A percentile compares a stretch with the other conserved stretches of the same genome.
Conservation (phyloP, 208 protist genomes). For the Trypanosoma cruzi region DNA sequence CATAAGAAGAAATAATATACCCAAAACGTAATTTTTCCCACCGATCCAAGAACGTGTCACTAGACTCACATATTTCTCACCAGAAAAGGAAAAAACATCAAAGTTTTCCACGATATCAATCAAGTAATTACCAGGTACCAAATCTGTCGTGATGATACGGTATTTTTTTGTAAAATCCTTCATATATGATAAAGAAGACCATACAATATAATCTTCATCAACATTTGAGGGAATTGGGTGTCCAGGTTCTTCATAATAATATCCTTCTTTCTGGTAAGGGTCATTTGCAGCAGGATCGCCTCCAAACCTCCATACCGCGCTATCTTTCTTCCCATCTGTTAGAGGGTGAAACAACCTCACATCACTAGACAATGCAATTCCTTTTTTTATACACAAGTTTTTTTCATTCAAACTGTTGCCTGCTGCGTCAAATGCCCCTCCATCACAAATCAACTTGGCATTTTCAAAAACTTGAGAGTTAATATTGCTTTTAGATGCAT, state of each 20-base stretch:
- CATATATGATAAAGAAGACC: slow-evolving; percentile 92
- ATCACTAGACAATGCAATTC: slow-evolving; percentile 86
- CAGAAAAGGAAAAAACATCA: slow-evolving; percentile 73
- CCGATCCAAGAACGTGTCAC: slow-evolving; percentile 85
- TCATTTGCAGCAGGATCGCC: slow-evolving; percentile 11
- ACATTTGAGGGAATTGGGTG: slow-evolving; percentile 32
- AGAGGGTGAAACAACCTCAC: slow-evolving; percentile 51
- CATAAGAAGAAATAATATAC: slow-evolving; percentile 87
- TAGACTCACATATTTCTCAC: slow-evolving; percentile 90
- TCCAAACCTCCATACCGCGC: neutral
- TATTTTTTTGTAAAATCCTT: slow-evolving; percentile 95
- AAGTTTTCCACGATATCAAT: slow-evolving; percentile 75
- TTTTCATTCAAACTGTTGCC: slow-evolving; percentile 8
- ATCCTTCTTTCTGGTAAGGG: slow-evolving; percentile 25
- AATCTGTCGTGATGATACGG: slow-evolving; percentile 52
- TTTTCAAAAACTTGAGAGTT: neutral
- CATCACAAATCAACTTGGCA: slow-evolving; percentile 22
- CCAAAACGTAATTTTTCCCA: slow-evolving; percentile 92
- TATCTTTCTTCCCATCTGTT: slow-evolving; percentile 4
- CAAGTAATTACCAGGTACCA: slow-evolving; percentile 62
- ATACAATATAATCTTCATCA: slow-evolving; percentile 95
- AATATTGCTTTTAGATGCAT: neutral
- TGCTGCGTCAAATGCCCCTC: slow-evolving; percentile 22
- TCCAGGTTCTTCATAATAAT: slow-evolving; percentile 38
- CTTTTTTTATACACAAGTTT: slow-evolving; percentile 46